Percentiles rank a stretch among this genome's conserved stretches.
Conservation (phyloP, 2,329 filamentous ascomycete species). For the Teratosphaeria pseudoeucalypti region DNA sequence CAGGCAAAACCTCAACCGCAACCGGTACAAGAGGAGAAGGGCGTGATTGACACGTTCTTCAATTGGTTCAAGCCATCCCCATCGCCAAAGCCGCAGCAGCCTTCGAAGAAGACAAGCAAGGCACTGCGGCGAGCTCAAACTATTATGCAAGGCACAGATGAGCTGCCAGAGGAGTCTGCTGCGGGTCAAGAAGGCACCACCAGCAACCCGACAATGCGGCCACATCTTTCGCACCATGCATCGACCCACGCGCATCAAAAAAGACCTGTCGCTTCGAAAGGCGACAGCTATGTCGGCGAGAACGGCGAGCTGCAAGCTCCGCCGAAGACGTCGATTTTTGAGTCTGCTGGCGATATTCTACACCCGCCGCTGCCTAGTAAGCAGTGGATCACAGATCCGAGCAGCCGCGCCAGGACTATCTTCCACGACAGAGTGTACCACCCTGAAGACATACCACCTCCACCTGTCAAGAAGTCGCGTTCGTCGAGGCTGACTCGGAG, state of each 20-base stretch:
- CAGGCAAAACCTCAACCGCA: slow-evolving; percentile 23
- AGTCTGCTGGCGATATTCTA: slow-evolving; percentile 84
- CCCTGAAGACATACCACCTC: slow-evolving; percentile 80
- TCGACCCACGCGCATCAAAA: slow-evolving; percentile 19
- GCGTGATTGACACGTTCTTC: slow-evolving; percentile 47
- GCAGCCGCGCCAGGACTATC: slow-evolving; percentile 73
- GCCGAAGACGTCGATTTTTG: slow-evolving; percentile 85
- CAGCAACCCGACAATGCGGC: slow-evolving; percentile 23
- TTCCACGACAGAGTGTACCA: slow-evolving; percentile 97
- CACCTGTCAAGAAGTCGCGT: slow-evolving; percentile 42
- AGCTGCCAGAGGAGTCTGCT: slow-evolving; percentile 13
- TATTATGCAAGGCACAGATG: slow-evolving; percentile 37
- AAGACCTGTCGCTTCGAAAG: slow-evolving; percentile 37
- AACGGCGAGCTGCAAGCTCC: slow-evolving; percentile 45
- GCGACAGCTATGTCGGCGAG: slow-evolving; percentile 40
- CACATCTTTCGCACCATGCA: slow-evolving; percentile 13
- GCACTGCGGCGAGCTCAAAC: slow-evolving; percentile 58
- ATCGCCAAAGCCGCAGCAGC: slow-evolving; percentile 17
- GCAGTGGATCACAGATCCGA: slow-evolving; percentile 75
- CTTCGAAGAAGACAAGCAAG: slow-evolving; percentile 24
- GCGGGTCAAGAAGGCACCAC: slow-evolving; percentile 13
- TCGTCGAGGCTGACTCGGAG: slow-evolving; percentile 20
- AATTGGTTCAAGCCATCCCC: slow-evolving; percentile 60
- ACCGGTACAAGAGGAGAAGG: slow-evolving; percentile 14
- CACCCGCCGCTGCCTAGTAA: slow-evolving; percentile 76